Percentiles rank a stretch among this genome's conserved stretches.
Conservation (phyloP, 2,329 filamentous ascomycete species). For the Aurifilum marmelostoma region DNA sequence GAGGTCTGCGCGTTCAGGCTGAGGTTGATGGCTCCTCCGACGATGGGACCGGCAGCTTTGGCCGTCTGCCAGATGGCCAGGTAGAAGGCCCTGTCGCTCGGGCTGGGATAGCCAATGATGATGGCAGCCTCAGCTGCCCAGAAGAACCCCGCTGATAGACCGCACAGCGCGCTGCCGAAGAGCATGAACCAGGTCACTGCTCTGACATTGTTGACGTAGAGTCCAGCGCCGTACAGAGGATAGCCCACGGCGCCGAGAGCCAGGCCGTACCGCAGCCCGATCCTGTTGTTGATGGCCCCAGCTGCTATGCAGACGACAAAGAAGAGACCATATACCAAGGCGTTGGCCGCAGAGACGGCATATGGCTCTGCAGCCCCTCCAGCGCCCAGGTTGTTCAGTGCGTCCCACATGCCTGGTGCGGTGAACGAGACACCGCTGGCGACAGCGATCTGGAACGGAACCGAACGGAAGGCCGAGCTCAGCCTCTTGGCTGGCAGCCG, state of each 20-base stretch:
- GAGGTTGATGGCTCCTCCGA: constrained; percentile 32
- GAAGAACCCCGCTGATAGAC: constrained; percentile 52
- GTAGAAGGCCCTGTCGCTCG: constrained; percentile 49
- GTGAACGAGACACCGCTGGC: constrained; percentile 52
- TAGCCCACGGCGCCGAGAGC: constrained; percentile 51
- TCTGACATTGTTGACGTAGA: constrained; percentile 54
- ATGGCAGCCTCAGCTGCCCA: constrained; percentile 56
- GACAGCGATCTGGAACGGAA: constrained; percentile 27
- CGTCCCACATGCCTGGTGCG: constrained; percentile 57
- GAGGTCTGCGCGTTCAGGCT: constrained; percentile 29
- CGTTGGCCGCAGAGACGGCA: constrained; percentile 56
- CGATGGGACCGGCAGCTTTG: constrained; percentile 27
- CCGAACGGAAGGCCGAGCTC: constrained; percentile 22
- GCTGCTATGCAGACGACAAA: constrained; percentile 51
- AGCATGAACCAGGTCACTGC: constrained; percentile 57
- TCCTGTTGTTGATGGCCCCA: constrained; percentile 51
- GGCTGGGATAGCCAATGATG: constrained; percentile 53
- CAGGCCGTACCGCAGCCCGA: constrained; percentile 51
- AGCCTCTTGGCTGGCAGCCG: background rate
- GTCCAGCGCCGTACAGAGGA: constrained; percentile 49
- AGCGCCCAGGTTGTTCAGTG: constrained; percentile 57
- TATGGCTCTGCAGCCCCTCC: constrained; percentile 56
- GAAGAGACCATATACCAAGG: constrained; percentile 52
- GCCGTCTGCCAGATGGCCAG: constrained; percentile 46
- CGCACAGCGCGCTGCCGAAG: constrained; percentile 51